These are phyloP conservation scores for Phytophthora constricta DNA, from an alignment of 352 stramenopile species.

Conservation along the genomic window DNA sequence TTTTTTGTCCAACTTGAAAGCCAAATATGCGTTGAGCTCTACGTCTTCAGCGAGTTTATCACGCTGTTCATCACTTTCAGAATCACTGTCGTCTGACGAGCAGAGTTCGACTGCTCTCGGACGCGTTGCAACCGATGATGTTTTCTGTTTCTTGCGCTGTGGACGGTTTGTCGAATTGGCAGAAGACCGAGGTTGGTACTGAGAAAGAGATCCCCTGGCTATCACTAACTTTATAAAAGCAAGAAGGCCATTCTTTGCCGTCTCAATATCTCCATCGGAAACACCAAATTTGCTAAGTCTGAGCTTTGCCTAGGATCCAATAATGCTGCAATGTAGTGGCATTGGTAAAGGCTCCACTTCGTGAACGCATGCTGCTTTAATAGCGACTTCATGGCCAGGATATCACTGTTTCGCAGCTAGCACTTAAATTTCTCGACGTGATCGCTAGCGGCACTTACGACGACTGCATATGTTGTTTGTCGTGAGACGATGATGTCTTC, in stretches of 20 bases:
- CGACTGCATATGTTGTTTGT: too few species aligned
- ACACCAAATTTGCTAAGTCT: background rate
- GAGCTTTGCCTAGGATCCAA: background rate
- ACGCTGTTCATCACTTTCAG: background rate
- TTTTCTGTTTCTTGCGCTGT: background rate
- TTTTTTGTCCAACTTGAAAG: background rate
- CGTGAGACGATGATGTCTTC: too few species aligned
- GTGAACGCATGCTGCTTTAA: background rate
- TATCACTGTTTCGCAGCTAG: background rate
- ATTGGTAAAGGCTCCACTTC: background rate
- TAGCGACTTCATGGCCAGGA: background rate
- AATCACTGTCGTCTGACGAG: too few species aligned
- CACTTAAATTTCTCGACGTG: too few species aligned
- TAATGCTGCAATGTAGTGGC: background rate
- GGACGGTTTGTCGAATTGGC: background rate
- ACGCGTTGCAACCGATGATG: too few species aligned
- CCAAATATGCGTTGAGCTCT: background rate
- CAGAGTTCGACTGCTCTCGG: too few species aligned
- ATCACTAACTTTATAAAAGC: background rate
- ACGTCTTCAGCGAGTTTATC: too few species aligned
- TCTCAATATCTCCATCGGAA: background rate
- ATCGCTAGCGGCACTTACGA: too few species aligned
- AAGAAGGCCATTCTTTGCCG: background rate
- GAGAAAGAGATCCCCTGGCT: background rate
- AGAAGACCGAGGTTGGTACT: too few species aligned